A percentile compares a stretch with the other conserved stretches of the same genome.
Conservation (phyloP, 108 stramenopile genomes). For the Aurantiochytrium sp. region DNA sequence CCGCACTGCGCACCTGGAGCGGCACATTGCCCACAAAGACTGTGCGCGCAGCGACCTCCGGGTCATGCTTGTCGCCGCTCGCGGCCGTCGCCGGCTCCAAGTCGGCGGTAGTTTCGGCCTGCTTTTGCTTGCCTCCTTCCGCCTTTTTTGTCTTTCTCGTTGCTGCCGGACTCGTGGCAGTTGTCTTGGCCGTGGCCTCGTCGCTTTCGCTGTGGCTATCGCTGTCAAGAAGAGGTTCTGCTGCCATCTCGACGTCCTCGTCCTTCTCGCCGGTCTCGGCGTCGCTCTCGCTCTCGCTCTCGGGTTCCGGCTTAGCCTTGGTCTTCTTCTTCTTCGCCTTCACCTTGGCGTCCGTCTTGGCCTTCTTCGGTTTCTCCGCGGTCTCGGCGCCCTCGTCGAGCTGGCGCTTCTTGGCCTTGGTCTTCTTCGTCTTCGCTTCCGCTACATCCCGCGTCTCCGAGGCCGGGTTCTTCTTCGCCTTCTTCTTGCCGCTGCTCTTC, state of each 20-base stretch:
- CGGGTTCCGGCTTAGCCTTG: neutral
- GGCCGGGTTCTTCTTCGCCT: neutral
- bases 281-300: no score
- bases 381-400: neutral
- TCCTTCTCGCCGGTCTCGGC: no score
- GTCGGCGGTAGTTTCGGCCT: no score
- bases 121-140: no score
- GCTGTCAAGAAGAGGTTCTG: no score
- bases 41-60: neutral
- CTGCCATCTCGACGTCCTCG: no score
- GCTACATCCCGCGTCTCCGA: neutral
- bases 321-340: neutral
- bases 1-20: neutral
- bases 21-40: conserved; percentile 29
- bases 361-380: neutral
- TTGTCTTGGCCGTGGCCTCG: no score
- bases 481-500: neutral
- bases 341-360: neutral
- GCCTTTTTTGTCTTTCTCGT: no score
- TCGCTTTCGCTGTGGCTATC: no score
- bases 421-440: neutral
- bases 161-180: no score
- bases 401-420: neutral
- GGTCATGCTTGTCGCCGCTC: neutral
- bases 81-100: no score